Evolutionary conservation across 2,329 filamentous ascomycete species (phyloP), one percentile per base, ranked within the genome.

Genomic region (Aphanocladium album): DNA sequence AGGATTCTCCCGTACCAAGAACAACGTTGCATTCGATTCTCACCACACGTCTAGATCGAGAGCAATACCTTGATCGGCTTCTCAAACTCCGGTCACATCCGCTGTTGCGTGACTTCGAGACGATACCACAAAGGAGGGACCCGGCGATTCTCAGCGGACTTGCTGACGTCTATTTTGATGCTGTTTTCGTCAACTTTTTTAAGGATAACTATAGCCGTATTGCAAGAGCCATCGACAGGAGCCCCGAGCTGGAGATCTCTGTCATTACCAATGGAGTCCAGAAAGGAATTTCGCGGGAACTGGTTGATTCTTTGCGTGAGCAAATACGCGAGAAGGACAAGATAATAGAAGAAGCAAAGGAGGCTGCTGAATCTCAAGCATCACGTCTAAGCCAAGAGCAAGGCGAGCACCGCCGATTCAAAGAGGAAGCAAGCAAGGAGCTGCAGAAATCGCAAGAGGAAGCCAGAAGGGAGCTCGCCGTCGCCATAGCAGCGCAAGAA

Each of bases 181-280:
- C 85, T 51, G 84, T 84, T 0, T 98, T 97, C 73, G 87, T 99
- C 60, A 90, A 97, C 62, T 96, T 98, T 68, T 85, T 97, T 68
- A 97, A 97, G 70, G 93, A 98, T 69, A 96, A 96, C 70, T 98
- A 96, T 71, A 93, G 90, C 68, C 88, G 93, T 9, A 77, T 97
- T 61, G 79, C 89, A 43, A 86, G 91, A 64, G 90, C 91, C 16
- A 90, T 99, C 67, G 95, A 99, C 73, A 87, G 93, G 63, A 91
- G 96, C 64, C 95, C 95, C 0, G 91, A 88, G 1, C 79, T 96
- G 63, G 95, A 99, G 71, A 87, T 96, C 27, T 89, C 91, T 0
- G 84, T 95, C 12, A 80, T 92, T 60, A 82, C 87, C 47, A 91
- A 93, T 69, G 90, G 90, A 0, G 78, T 93, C 12, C 88, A 95